A percentile compares a stretch with the other conserved stretches of the same genome.
Conservation (phyloP, 495 filamentous ascomycete genomes). For the Penicillium manginii region DNA sequence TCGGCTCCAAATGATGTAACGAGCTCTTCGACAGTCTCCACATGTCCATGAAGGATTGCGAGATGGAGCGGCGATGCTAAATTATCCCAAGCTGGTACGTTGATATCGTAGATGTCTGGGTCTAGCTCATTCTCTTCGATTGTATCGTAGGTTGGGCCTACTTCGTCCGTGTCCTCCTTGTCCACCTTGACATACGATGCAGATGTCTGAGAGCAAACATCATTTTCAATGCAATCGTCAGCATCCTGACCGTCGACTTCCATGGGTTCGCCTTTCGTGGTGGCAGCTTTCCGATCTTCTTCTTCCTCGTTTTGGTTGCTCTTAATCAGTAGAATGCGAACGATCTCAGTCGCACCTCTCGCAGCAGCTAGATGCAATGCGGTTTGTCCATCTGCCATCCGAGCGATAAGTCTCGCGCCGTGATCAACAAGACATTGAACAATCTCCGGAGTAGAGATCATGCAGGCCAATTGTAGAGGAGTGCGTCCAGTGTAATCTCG, state of each 20-base stretch:
- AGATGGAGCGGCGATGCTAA: slow-evolving; percentile 72
- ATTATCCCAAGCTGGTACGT: slow-evolving; percentile 75
- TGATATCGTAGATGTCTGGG: slow-evolving; percentile 78
- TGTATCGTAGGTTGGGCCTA: slow-evolving; percentile 33
- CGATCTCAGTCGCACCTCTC: slow-evolving; percentile 67
- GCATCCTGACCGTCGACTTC: background rate
- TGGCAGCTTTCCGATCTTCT: background rate
- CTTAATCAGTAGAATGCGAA: slow-evolving; percentile 68
- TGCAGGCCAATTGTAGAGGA: slow-evolving; percentile 74
- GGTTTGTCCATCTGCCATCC: slow-evolving; percentile 76
- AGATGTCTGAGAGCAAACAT: slow-evolving; percentile 47
- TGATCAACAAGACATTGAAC: slow-evolving; percentile 72
- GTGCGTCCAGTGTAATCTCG: slow-evolving; percentile 82
- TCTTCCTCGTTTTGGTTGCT: slow-evolving; percentile 60
- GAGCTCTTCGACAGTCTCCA: slow-evolving; percentile 66
- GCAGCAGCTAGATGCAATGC: slow-evolving; percentile 77
- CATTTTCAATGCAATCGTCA: slow-evolving; percentile 36
- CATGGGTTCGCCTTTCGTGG: background rate
- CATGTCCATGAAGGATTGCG: slow-evolving; percentile 72
- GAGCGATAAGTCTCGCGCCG: slow-evolving; percentile 70
- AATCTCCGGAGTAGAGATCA: slow-evolving; percentile 66
- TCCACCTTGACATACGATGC: slow-evolving; percentile 72
- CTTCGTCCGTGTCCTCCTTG: slow-evolving; percentile 34
- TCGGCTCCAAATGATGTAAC: slow-evolving; percentile 77
- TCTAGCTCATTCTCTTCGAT: slow-evolving; percentile 62